A percentile compares a stretch with the other conserved stretches of the same genome.
Evolutionary conservation across 768 basidiomycete species (phyloP).

Genomic region (Cystobasidium onofrii): DNA sequence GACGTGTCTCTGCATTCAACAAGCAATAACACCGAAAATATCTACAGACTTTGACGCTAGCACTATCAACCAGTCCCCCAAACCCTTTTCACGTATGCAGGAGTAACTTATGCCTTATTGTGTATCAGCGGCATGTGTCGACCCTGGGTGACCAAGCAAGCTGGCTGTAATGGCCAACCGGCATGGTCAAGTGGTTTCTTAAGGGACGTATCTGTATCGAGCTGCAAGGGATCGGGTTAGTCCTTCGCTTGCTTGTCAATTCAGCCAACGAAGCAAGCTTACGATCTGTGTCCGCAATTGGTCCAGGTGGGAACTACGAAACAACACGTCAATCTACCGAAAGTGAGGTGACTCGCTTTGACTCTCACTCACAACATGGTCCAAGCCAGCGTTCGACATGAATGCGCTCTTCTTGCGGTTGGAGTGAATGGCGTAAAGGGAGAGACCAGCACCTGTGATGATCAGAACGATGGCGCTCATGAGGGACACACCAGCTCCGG

Average conservation of each 20-base stretch:
- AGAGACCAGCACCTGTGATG: not conserved
- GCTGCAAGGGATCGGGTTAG: not conserved
- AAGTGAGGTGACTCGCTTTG: not conserved
- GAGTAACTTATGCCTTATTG: too few relatives aligned
- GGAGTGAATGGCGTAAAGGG: not conserved
- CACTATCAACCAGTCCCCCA: too few relatives aligned
- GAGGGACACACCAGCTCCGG: not conserved
- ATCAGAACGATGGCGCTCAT: not conserved
- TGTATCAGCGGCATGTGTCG: too few relatives aligned
- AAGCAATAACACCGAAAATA: too few relatives aligned
- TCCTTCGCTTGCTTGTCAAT: too few relatives aligned
- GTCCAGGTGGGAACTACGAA: not conserved
- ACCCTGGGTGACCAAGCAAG: too few relatives aligned
- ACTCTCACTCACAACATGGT: not conserved
- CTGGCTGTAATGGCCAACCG: too few relatives aligned
- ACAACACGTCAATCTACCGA: not conserved
- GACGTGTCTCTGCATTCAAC: not conserved
- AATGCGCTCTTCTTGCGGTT: not conserved
- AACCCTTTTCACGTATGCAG: too few relatives aligned
- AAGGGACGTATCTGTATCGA: not conserved
- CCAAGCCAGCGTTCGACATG: not conserved
- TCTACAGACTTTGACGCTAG: too few relatives aligned
- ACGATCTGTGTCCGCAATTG: slow-evolving; percentile 5
- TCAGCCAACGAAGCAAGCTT: not conserved
- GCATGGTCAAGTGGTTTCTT: not conserved